Base-by-base conservation (phyloP, 108 stramenopile genomes). In the Cyclotella cryptica region DNA sequence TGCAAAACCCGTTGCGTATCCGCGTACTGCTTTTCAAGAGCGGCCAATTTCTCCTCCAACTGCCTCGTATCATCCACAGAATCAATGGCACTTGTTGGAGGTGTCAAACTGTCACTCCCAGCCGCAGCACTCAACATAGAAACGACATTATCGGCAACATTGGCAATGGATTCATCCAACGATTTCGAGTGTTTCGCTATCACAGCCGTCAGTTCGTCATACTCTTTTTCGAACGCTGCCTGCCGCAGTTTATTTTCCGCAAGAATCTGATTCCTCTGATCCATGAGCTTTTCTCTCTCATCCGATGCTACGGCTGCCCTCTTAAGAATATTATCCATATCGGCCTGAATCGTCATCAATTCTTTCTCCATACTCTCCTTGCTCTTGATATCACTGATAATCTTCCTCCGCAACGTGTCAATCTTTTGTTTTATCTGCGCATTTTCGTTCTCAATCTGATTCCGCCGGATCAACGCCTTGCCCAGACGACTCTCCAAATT, bases 401-500 rank as follows among this genome's bases (percentile, higher is more conserved):
- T 66, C 77, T 90, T 85, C 39, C 86, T 71, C 35, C 92, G 82
- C 10, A 88, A 77, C 11, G 87, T 83, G 67, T 92, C 87, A 10
- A 92, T 89, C 74, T 86, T 87, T 15, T 69, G 74, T 62, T 90
- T 90, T 24, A 90, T 78, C 22, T 45, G 42, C 40, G 69, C 66
- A 62, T 88, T 90, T 62, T 85, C 86, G 66, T 86, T 87, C 22
- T 81, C 72, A 21, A 89, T 76, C 44, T 84, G 78, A 69, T 81
- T 88, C 22, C 89, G 74, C 24, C 92, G 69, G 39, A 87, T 75
- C 59, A 88, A 18, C 40, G 83, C 82, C 74, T 88, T 90, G 65
- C 91, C 88, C 39, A 91, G 62, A 54, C 90, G 82, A 30, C 86
- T 78, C 76, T 93, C 92, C 65, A 92, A 61, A 21, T 79, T 89